Evolutionary conservation across 352 stramenopile genomes (phyloP), one percentile per base, ranked within the genome.

Genomic region (Phytopythium boreale): DNA sequence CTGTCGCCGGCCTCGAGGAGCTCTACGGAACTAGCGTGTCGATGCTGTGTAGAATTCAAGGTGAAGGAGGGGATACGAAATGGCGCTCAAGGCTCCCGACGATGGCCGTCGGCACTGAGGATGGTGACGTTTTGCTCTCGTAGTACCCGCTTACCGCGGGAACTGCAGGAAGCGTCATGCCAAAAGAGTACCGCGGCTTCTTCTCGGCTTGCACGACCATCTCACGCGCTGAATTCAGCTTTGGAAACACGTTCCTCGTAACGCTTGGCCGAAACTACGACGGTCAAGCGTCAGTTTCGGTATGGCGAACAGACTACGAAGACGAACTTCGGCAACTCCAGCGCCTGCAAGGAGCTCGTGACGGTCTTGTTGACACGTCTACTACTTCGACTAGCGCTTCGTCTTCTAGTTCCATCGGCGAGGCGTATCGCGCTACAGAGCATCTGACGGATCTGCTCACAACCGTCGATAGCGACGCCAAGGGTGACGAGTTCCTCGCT

Each of bases 291-390:
- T 69, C 83, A 22, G 62, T 88, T 7, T 52, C 91, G 15, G 62
- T 93, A 41, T 96, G 86, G 88, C 79, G 79, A 37, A 93, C 84
- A 0, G 87, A 95, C 56, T 88, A 87, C 56, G 73, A 90, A 55
- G 76, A 90, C 6, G 87, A 95, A 59, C 15, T 90, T 20, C 72
- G 66, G 27, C 64, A 85, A 46, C 70, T 63, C 10, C 69, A 76
- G 50, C 72, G 72, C 4, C 17, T 63, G 0, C 49, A 64, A 20
- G 68, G 41, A 2, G 24, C 57, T 50, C 4, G 41, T 0, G 57
- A 56, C 4, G 39, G n/a, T 17, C 27, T 41, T 19, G 41, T 41
- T 2, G 66, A 53, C 4, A 10, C 0, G 2, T 1, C 39, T 1
- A 12, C 36, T 4, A 6, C 27, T 20, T 39, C 19, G 20, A 22